Evolutionary conservation across 257 asterid genomes (phyloP), one percentile per base, ranked within the genome.

Genomic region (Ocimum tenuiflorum): DNA sequence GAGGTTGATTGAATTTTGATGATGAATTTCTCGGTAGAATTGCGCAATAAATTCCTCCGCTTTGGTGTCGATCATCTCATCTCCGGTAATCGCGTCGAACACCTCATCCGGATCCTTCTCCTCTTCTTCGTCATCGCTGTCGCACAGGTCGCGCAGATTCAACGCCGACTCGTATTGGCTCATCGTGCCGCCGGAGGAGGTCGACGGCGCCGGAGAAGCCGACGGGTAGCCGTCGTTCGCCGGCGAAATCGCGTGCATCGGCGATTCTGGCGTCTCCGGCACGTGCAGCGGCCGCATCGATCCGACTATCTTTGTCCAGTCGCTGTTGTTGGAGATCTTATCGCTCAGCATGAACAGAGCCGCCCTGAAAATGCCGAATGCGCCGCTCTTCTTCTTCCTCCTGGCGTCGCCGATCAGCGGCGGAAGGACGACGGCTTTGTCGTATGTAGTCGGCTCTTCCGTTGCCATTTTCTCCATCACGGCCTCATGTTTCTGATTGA

Each of bases 231-330:
- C 41, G 11, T 65, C 50, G 9, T 56, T 48, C 82, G 36, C 50
- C 45, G 56, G 45, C 39, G 55, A 36, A 63, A 20, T 38, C 41
- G 8, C 19, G 19, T 23, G 27, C 35, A 4, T 1, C 64, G 54
- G 49, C 23, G 75, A 74, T 12, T 56, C 39, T 33, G 79, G 63
- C 9, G 60, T 20, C 5, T 80, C 87, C 53, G 79, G 92, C 27
- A 78, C 77, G 74, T 82, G 87, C 66, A 91, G 58, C 6, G 96
- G 97, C 36, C 96, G 82, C 75, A 91, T 85, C 0, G 91, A 81
- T 0, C 82, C 95, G 2, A 91, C 91, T 2, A 91, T 33, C 57
- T 82, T 79, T 78, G 67, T 80, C 96, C 94, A 88, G 8, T 76
- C 80, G 6, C 63, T 77, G 1, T 69, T 78, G 56, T 36, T 7